Base-by-base conservation (phyloP, 495 filamentous ascomycete genomes). In the Elasticomyces elasticus region DNA sequence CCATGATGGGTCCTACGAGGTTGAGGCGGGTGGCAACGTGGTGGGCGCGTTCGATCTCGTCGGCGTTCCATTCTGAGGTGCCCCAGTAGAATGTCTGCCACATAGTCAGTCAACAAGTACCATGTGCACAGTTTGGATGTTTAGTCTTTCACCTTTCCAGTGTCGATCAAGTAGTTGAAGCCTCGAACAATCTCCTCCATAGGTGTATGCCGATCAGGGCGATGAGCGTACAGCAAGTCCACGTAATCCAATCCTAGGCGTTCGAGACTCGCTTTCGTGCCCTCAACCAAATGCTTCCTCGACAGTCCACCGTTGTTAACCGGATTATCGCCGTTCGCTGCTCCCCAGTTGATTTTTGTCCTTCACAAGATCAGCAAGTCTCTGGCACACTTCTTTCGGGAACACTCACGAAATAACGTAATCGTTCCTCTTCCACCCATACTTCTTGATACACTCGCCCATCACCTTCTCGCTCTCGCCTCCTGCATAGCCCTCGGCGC, bases 81-180 rank as follows among this genome's bases (percentile, higher is more conserved):
- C 89, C 89, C 89, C 88, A 94, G 76, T 94, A 92, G 65, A 92
- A 83, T 22, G 84, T 81, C n/a, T n/a, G n/a, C n/a, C n/a, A n/a
- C n/a, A n/a, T n/a, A n/a, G n/a, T n/a, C n/a, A n/a, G n/a, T n/a
- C n/a, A n/a, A n/a, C n/a, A n/a, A n/a, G n/a, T n/a, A n/a, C n/a
- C n/a, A n/a, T n/a, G n/a, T n/a, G n/a, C n/a, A n/a, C n/a, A n/a
- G n/a, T n/a, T n/a, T n/a, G n/a, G n/a, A n/a, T n/a, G n/a, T n/a
- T n/a, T n/a, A n/a, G n/a, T n/a, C n/a, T n/a, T n/a, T n/a, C n/a
- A n/a, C n/a, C 71, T 88, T 84, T 38, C 87, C 84, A 42, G 76
- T 76, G 66, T 82, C 74, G 60, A 94, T 88, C 27, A 84, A 68
- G 64, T 87, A 77, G 69, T 90, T 91, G 75, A 94, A 94, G 41